Evolutionary conservation across 306 rosid genomes (phyloP).

Genomic region (Benincasa hispida): DNA sequence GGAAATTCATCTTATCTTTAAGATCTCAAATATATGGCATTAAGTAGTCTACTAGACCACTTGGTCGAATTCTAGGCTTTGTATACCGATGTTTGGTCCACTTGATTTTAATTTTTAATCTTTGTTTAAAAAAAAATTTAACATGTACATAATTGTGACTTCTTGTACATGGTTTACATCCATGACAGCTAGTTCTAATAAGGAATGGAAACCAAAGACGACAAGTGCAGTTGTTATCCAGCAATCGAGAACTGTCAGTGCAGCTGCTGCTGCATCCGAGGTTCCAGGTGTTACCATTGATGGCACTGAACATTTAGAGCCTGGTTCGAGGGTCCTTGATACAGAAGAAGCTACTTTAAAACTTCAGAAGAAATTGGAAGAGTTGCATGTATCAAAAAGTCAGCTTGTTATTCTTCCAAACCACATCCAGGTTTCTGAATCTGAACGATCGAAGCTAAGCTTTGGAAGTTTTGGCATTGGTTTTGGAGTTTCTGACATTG

Average conservation of each 20-base stretch:
- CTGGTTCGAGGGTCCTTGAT: slow-evolving; percentile 41
- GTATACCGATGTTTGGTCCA: background rate
- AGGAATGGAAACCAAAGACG: slow-evolving; percentile 97
- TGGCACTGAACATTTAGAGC: slow-evolving; percentile 24
- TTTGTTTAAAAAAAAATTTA: background rate
- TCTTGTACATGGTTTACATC: slow-evolving; percentile 20
- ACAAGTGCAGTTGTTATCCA: slow-evolving; percentile 33
- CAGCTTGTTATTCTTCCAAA: slow-evolving; percentile 86
- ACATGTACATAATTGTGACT: slow-evolving; percentile 5
- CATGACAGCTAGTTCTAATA: slow-evolving; percentile 70
- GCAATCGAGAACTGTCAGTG: slow-evolving; percentile 36
- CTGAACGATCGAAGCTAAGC: slow-evolving; percentile 77
- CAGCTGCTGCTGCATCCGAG: slow-evolving; percentile 32
- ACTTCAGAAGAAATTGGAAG: slow-evolving; percentile 65
- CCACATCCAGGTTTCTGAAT: slow-evolving; percentile 87
- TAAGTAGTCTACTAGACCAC: background rate
- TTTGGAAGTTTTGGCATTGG: slow-evolving; percentile 86
- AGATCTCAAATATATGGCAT: background rate
- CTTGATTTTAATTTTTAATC: background rate
- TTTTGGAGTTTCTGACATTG: slow-evolving; percentile 43
- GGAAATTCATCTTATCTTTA: background rate
- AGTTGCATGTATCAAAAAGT: slow-evolving; percentile 51
- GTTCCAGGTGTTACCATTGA: slow-evolving; percentile 28
- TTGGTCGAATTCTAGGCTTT: background rate
- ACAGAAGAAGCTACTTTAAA: slow-evolving; percentile 49